A percentile compares a stretch with the other conserved stretches of the same genome.
These are phyloP conservation scores for Iodosphaeria phyllophila DNA, from an alignment of 2,329 filamentous ascomycete genomes.

Conservation along the genomic window DNA sequence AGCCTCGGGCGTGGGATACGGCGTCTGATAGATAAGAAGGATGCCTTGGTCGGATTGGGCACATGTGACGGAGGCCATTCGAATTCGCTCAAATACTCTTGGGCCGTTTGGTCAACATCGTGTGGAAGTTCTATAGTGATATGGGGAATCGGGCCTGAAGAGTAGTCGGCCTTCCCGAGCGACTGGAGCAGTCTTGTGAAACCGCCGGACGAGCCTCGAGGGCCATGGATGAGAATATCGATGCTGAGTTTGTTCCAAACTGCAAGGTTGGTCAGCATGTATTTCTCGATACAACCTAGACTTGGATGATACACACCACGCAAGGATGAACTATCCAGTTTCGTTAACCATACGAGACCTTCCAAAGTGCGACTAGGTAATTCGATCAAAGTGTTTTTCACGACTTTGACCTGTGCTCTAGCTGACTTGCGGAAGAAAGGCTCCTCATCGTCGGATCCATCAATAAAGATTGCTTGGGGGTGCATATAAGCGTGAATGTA, in stretches of 20 bases:
- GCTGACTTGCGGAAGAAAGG: slow-evolving; percentile 44
- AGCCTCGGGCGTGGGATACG: slow-evolving; percentile 44
- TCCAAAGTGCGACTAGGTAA: slow-evolving; percentile 46
- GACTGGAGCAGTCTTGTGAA: slow-evolving; percentile 62
- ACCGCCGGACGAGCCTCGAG: slow-evolving; percentile 50
- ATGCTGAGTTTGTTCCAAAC: slow-evolving; percentile 64
- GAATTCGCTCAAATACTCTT: slow-evolving; percentile 42
- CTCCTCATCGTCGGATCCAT: slow-evolving; percentile 50
- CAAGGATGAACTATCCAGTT: slow-evolving; percentile 55
- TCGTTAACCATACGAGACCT: slow-evolving; percentile 57
- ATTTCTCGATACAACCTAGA: no score
- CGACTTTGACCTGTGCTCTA: slow-evolving; percentile 29
- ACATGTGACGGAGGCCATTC: slow-evolving; percentile 41
- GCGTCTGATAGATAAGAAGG: slow-evolving; percentile 51
- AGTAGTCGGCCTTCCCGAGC: slow-evolving; percentile 57
- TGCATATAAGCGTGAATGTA: slow-evolving; percentile 59
- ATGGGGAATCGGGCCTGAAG: slow-evolving; percentile 47
- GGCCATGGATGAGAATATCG: slow-evolving; percentile 70
- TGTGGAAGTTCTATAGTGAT: slow-evolving; percentile 72
- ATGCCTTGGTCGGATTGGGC: slow-evolving; percentile 21
- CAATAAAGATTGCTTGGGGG: slow-evolving; percentile 59
- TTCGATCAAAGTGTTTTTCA: slow-evolving; percentile 50
- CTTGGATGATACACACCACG: slow-evolving; percentile 25
- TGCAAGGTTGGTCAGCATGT: slow-evolving; percentile 14
- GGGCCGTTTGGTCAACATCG: slow-evolving; percentile 44